These are phyloP conservation scores for Sutorius eximius DNA, from an alignment of 1,284 basidiomycete species.

Conservation along the genomic window DNA sequence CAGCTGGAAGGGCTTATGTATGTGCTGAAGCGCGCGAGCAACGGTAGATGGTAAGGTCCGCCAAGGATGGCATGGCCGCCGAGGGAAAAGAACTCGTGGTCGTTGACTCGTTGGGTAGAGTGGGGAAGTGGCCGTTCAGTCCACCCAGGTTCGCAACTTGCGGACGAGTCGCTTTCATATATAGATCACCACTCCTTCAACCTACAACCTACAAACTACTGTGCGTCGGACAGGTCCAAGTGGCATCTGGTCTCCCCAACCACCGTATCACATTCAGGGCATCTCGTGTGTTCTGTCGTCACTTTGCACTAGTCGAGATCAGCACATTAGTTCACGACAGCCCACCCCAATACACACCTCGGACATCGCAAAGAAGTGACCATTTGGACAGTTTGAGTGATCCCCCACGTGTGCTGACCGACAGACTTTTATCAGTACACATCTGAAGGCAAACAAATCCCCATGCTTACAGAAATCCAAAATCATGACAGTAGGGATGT, in stretches of 20 bases:
- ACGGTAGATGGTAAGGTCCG: too few species aligned
- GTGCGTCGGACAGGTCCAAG: conserved; percentile 44
- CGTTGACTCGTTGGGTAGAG: too few species aligned
- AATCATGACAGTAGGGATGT: conserved; percentile 41
- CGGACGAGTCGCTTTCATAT: too few species aligned
- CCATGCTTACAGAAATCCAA: conserved; percentile 38
- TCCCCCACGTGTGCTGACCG: conserved; percentile 42
- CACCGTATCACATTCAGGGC: conserved; percentile 52
- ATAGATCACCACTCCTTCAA: too few species aligned
- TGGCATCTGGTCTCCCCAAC: conserved; percentile 51
- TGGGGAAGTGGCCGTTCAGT: too few species aligned
- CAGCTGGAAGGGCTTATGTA: too few species aligned
- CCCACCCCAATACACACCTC: conserved; percentile 34
- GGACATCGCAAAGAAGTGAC: conserved; percentile 49
- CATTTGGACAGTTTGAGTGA: conserved; percentile 47
- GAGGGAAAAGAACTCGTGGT: too few species aligned
- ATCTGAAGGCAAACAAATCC: neutral
- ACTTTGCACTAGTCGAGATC: conserved; percentile 49
- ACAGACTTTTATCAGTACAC: neutral
- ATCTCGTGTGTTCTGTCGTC: conserved; percentile 43
- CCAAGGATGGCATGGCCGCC: too few species aligned
- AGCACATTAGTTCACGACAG: neutral
- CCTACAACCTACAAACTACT: conserved; percentile 41
- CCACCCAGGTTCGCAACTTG: too few species aligned
- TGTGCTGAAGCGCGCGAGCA: too few species aligned